A percentile compares a stretch with the other conserved stretches of the same genome.
Evolutionary conservation across 441 rosid genomes (phyloP).

Genomic region (Kokia cookei): DNA sequence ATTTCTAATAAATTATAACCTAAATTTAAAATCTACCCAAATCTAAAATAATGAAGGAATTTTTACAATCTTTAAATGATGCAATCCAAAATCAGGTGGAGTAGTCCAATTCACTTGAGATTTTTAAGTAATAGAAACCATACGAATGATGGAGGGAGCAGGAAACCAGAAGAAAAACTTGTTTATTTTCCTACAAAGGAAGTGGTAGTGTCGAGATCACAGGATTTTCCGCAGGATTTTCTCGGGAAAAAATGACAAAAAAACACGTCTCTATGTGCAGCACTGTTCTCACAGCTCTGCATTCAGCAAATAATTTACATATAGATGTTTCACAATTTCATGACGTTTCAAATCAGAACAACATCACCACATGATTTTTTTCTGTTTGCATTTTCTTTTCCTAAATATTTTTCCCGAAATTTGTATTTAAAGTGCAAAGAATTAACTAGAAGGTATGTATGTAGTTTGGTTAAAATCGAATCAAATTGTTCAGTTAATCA

Average conservation of each 20-base stretch:
- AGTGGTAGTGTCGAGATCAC: constrained; percentile 11
- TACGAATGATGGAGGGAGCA: constrained; percentile 3
- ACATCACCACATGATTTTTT: not conserved
- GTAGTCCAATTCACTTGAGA: too few relatives aligned
- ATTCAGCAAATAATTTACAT: constrained; percentile 5
- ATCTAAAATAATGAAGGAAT: too few relatives aligned
- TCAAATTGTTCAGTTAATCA: too few relatives aligned
- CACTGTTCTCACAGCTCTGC: constrained; percentile 8
- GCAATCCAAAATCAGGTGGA: not conserved
- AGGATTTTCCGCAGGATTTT: constrained; percentile 18
- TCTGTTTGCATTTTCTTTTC: not conserved
- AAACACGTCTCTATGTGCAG: constrained; percentile 16
- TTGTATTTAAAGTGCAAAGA: not conserved
- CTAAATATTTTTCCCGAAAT: too few relatives aligned
- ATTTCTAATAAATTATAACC: too few relatives aligned
- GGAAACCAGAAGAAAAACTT: constrained; percentile 2
- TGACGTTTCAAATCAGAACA: not conserved
- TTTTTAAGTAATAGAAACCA: not conserved
- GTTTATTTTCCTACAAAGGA: constrained; percentile 8
- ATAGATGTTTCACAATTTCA: not conserved
- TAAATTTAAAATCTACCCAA: not conserved
- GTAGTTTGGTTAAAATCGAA: too few relatives aligned
- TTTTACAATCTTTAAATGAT: not conserved
- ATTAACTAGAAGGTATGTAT: not conserved
- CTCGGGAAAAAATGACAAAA: constrained; percentile 19